Evolutionary conservation across 371 early-diverging fungal genomes (phyloP), one percentile per base, ranked within the genome.

Genomic region (Syncephalastrum monosporum): DNA sequence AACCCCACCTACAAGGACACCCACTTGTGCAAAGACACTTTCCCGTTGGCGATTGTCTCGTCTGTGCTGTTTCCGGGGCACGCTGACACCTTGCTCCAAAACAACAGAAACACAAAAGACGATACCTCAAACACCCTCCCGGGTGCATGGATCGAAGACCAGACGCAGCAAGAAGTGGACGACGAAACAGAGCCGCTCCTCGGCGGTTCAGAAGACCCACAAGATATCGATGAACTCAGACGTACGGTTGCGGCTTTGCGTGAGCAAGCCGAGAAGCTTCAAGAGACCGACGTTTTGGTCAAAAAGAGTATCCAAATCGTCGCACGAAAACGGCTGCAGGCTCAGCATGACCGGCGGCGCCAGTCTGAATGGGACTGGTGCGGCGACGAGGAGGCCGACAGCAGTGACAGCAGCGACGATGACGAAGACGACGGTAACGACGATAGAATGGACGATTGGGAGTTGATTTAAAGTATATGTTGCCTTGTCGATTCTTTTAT

Each of bases 221-320:
- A 72, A 17, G 15, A 48, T 16, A 60, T 73, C 17, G 62, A 65
- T 33, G 47, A 61, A 19, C 50, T 77, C 23, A 67, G 70, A 44
- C 57, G 67, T 27, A 65, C 74, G 3, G 70, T 77, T n/a, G 72
- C 63, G 10, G 58, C 55, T 21, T 49, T 77, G 15, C 67, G 65
- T 33, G 59, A 66, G 58, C 66, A 74, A 65, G 69, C 69, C 27
- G 58, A 73, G 55, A 56, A 57, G 53, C 29, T 77, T 25, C 74
- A 77, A 47, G 57, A 71, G 56, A 69, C 77, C 4, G 69, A 77
- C 47, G 44, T 68, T n/a, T 58, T 74, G n/a, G 68, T 77, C 13
- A 74, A 74, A 50, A 69, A 69, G 49, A 71, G 70, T 13, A 73
- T 77, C 46, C 60, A 71, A 24, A 56, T 70, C 13, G 72, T 77